Evolutionary conservation across 2,329 filamentous ascomycete species (phyloP).

Genomic region (Stachybotrys chlorohalonatus): DNA sequence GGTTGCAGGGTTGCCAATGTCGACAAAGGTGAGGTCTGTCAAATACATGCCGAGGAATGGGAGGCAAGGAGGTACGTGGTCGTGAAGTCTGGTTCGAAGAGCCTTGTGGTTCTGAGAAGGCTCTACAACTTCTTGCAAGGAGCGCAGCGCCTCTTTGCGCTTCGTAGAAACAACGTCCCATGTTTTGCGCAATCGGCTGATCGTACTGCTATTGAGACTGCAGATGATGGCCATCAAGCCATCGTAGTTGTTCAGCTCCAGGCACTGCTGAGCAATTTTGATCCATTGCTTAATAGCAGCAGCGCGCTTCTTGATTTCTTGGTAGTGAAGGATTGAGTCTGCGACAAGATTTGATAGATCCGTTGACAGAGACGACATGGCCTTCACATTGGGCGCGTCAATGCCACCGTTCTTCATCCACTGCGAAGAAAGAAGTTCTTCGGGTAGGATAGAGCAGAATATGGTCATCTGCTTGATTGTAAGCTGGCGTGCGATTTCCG

Average conservation of each 20-base stretch:
- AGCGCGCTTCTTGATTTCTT: conserved; percentile 90
- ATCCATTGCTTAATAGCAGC: conserved; percentile 95
- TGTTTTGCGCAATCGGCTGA: conserved; percentile 77
- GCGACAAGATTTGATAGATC: conserved; percentile 88
- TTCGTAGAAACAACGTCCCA: conserved; percentile 85
- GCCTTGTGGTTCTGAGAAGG: conserved; percentile 85
- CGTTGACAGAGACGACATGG: conserved; percentile 87
- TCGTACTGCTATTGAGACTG: conserved; percentile 84
- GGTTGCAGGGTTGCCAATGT: conserved; percentile 83
- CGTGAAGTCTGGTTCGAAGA: conserved; percentile 72
- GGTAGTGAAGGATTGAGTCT: conserved; percentile 78
- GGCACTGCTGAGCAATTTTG: conserved; percentile 79
- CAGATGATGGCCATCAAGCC: conserved; percentile 95
- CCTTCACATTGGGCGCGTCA: conserved; percentile 79
- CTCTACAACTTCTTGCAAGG: conserved; percentile 77
- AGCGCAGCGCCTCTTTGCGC: conserved; percentile 70
- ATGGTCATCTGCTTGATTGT: conserved; percentile 86
- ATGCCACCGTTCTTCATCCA: conserved; percentile 85
- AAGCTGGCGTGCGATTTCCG: conserved; percentile 85
- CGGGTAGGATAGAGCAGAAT: conserved; percentile 85
- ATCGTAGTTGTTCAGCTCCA: conserved; percentile 92
- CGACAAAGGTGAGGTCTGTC: conserved; percentile 91
- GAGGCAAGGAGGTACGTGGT: conserved; percentile 82
- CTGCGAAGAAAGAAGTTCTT: conserved; percentile 83
- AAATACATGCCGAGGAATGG: conserved; percentile 95